Evolutionary conservation across 441 rosid genomes (phyloP).

Genomic region (Gossypium gossypioides): DNA sequence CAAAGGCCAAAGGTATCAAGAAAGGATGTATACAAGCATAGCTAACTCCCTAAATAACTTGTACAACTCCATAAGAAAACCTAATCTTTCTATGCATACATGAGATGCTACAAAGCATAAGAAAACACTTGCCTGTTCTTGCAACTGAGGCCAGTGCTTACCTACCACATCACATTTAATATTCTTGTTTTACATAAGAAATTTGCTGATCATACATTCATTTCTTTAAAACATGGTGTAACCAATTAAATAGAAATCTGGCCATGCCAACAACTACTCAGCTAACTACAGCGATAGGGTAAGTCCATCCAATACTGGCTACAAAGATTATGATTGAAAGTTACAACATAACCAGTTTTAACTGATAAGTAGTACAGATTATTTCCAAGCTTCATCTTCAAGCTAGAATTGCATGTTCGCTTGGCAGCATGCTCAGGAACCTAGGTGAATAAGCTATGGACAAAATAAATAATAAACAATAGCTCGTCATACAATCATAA

Average conservation of each 20-base stretch:
- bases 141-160: not conserved
- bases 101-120: not conserved
- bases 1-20: not conserved
- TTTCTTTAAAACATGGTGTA: too few relatives aligned
- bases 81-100: not conserved
- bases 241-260: constrained; percentile 1
- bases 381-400: not conserved
- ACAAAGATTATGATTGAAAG: not conserved
- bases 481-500: not conserved
- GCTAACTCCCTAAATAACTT: not conserved
- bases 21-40: not conserved
- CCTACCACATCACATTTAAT: not conserved
- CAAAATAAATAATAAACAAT: constrained; percentile 5
- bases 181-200: not conserved
- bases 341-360: not conserved
- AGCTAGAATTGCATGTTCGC: not conserved
- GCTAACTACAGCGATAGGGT: not conserved
- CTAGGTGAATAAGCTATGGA: not conserved
- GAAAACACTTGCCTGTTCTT: not conserved
- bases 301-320: not conserved
- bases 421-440: not conserved
- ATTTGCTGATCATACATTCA: not conserved
- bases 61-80: constrained; percentile 3
- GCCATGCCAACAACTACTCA: not conserved
- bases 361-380: not conserved